Percentiles rank a stretch among this genome's conserved stretches.
phyloP scores from a whole-genome alignment of 345 rosid species.

The Syzygium aqueum region DNA sequence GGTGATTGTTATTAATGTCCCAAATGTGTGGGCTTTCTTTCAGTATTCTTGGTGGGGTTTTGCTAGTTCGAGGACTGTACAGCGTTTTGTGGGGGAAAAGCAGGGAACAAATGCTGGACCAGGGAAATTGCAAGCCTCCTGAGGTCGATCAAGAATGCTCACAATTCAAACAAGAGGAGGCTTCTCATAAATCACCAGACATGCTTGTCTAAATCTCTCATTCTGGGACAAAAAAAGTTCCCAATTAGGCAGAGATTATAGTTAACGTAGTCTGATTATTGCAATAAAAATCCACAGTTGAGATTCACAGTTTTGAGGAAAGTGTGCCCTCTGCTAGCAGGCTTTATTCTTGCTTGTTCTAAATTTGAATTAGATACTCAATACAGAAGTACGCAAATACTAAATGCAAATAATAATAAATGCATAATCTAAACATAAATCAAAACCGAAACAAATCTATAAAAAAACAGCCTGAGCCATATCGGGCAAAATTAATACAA shows the following conservation, averaged over 20 bases:
- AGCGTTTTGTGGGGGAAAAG: slow-evolving; percentile 81
- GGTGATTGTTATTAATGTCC: background rate
- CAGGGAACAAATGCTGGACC: slow-evolving; percentile 26
- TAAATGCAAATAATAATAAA: too few relatives aligned
- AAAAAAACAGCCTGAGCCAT: background rate
- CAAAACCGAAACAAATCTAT: background rate
- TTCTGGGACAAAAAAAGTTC: background rate
- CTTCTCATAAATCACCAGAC: background rate
- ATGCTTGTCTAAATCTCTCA: background rate
- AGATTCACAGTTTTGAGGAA: background rate
- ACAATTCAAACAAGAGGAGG: background rate
- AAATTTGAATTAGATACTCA: too few relatives aligned
- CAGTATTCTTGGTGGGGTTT: slow-evolving; percentile 54
- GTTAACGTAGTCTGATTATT: background rate
- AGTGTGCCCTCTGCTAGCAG: background rate
- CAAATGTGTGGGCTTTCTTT: background rate
- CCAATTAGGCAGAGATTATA: background rate
- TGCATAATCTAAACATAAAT: background rate
- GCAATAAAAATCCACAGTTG: background rate
- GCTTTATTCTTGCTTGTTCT: background rate
- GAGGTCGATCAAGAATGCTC: background rate
- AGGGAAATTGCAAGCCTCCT: background rate
- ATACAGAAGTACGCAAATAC: background rate
- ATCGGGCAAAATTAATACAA: too few relatives aligned
- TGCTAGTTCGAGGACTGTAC: slow-evolving; percentile 67